Evolutionary conservation across 345 rosid species (phyloP), one percentile per base, ranked within the genome.

Genomic region (Lepidium africanum): DNA sequence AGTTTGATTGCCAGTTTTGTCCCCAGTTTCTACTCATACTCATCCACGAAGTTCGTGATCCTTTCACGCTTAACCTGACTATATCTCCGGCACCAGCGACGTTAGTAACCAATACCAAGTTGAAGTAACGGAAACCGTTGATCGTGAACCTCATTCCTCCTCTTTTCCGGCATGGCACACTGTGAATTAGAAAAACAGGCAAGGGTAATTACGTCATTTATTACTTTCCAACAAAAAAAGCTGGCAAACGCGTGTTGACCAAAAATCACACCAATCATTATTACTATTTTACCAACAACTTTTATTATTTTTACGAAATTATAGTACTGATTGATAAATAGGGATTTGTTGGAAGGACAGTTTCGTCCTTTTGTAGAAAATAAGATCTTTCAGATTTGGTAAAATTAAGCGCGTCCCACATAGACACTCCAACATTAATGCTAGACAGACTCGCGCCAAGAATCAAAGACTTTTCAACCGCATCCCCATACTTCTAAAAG

Each of bases 11-110:
- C 89, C 89, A 85, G 77, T 85, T 85, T 39, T 85, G 89, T 2
- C 89, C 89, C 89, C 89, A 85, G 85, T 85, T 85, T 5, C 89
- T 55, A 37, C 85, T 83, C 90, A 85, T 77, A 68, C 68, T 73
- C 80, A 83, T 76, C 90, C 87, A 85, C 25, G 80, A 77, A 0
- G 83, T 83, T 63, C 68, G 68, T 3, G 84, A 30, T 5, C 90
- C 90, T 58, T 85, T 85, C 70, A 85, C 83, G 76, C 84, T 67
- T 40, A 60, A 66, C 67, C 74, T 61, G 36, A 79, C 82, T 3
- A 83, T 71, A 63, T 85, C 79, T 0, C 89, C 90, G 13, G 78
- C 87, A 1, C 90, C 90, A 21, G 85, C 90, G 14, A 85, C 90
- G 66, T 85, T 85, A 2, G 90, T 56, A 50, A 85, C 80, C 6